phyloP scores from a whole-genome alignment of 2,329 filamentous ascomycete species.

The Calonectria montana region DNA sequence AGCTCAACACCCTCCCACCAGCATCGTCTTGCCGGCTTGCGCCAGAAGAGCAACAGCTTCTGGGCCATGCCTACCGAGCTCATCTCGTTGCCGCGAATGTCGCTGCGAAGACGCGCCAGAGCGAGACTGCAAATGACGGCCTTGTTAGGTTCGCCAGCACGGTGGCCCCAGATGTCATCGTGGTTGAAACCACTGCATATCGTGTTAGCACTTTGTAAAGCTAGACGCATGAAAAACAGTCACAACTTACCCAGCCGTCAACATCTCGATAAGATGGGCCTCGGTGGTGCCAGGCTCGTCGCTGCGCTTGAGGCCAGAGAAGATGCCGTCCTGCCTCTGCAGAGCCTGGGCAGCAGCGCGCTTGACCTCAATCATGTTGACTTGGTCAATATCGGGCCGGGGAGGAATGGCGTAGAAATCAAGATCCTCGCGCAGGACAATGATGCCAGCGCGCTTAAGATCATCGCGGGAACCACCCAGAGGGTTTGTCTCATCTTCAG shows the following conservation, averaged over 20 bases:
- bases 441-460: constrained; percentile 94
- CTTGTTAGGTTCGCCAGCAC: constrained; percentile 97
- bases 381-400: constrained; percentile 81
- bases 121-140: constrained; percentile 98
- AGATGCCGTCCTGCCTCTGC: constrained; percentile 91
- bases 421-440: constrained; percentile 93
- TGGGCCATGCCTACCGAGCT: constrained; percentile 95
- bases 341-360: constrained; percentile 89
- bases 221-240: no score
- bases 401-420: constrained; percentile 98
- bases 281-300: constrained; percentile 97
- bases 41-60: constrained; percentile 97
- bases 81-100: constrained; percentile 84
- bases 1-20: constrained; percentile 99
- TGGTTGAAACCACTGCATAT: constrained; percentile 89
- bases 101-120: constrained; percentile 90
- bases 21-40: constrained; percentile 94
- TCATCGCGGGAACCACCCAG: constrained; percentile 78
- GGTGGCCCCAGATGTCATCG: constrained; percentile 94
- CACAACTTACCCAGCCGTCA: constrained; percentile 88
- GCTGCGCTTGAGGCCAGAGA: constrained; percentile 93
- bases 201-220: constrained; percentile 1
- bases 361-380: constrained; percentile 97
- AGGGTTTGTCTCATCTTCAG: constrained; percentile 67
- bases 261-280: constrained; percentile 98